These are phyloP conservation scores for Linum tenue DNA, from an alignment of 345 rosid genomes.

Conservation along the genomic window DNA sequence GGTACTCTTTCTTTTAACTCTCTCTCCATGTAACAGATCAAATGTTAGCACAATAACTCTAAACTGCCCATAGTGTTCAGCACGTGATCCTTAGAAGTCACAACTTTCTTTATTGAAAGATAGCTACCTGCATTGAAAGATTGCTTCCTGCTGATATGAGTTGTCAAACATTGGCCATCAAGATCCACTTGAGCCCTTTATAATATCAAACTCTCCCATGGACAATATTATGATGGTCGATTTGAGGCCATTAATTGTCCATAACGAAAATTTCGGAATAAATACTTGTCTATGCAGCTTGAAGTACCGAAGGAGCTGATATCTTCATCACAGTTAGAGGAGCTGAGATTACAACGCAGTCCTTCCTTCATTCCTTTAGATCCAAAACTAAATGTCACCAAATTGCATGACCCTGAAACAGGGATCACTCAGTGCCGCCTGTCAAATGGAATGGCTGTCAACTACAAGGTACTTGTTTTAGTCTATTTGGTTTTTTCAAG, in stretches of 20 bases:
- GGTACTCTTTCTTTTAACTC: constrained; percentile 33
- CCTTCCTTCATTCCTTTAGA: constrained; percentile 56
- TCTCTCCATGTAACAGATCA: too few relatives aligned
- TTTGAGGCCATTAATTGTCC: background rate
- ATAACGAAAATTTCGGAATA: background rate
- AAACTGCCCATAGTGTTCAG: background rate
- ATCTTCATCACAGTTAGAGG: constrained; percentile 56
- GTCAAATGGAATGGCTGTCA: constrained; percentile 90
- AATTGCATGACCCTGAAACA: constrained; percentile 70
- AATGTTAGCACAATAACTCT: too few relatives aligned
- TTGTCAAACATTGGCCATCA: background rate
- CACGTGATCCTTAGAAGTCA: background rate
- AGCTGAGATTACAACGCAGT: constrained; percentile 45
- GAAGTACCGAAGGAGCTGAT: constrained; percentile 94
- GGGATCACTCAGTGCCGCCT: constrained; percentile 78
- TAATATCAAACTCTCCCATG: background rate
- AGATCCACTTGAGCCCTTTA: background rate
- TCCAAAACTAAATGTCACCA: constrained; percentile 39
- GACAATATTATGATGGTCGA: background rate
- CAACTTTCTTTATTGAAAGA: constrained; percentile 8
- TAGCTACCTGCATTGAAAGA: constrained; percentile 1
- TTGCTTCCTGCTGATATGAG: constrained; percentile 15
- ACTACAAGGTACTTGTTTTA: constrained; percentile 54
- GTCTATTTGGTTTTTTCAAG: background rate
- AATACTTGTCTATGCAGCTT: constrained; percentile 47